Base-by-base conservation (phyloP, 1,139 yeast genomes). In the Diutina neorugosa region DNA sequence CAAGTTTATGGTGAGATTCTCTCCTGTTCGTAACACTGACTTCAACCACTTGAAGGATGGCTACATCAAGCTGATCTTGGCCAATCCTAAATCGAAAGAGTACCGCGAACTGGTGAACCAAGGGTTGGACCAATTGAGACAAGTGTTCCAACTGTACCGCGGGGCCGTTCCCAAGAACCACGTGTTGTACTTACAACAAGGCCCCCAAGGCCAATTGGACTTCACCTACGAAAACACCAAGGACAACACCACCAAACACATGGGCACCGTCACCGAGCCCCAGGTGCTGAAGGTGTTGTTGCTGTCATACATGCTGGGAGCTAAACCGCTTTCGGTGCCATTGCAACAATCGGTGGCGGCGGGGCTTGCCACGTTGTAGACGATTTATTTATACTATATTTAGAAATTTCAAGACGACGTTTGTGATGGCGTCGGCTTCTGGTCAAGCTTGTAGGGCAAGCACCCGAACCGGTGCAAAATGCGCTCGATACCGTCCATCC, bases 41-140 rank as follows among this genome's bases (percentile, higher is more conserved):
- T 88, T 86, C 66, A 81, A 81, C 57, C 98, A 93, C 65, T 69
- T 93, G 64, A 80, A 86, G 60, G 98, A 93, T 63, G 98, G 98
- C 0, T 79, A 93, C 58, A 80, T 89, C 54, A 85, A 93, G 62
- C 82, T 95, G 2, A 76, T 84, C 52, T 72, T 81, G 63, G 81
- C 84, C 31, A 79, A 78, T 60, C 79, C 81, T 1, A 64, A 67
- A 56, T 70, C 76, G 54, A 74, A 73, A 56, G 60, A 63, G 5
- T 54, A 60, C 40, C 65, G 70, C 37, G 73, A 72, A 55, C 57
- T 63, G 53, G 65, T 84, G 6, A 70, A 70, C 4, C 59, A 62
- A 0, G 91, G 90, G 1, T 66, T 84, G 21, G 81, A 80, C 47
- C 77, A 82, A 59, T 65, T 84, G 54, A 73, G 82, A 60, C 64